phyloP scores from a whole-genome alignment of 2,329 filamentous ascomycete genomes.

The Penicillium sp. region DNA sequence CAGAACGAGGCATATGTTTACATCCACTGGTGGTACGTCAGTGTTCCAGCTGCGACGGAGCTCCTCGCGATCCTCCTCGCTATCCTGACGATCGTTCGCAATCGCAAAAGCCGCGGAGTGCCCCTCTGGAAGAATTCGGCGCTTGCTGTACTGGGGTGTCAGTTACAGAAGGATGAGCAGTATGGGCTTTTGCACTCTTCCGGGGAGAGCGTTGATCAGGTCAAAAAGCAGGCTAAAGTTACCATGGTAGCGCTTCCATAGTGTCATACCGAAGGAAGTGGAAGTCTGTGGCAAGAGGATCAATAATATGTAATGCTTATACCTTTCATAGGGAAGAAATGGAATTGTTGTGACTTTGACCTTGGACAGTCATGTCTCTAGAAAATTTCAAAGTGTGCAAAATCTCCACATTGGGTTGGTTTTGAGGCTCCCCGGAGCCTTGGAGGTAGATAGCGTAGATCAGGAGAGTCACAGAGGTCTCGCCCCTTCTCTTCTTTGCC shows the following conservation, averaged over 20 bases:
- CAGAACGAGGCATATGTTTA: constrained; percentile 12
- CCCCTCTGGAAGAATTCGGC: constrained; percentile 20
- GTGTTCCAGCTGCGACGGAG: constrained; percentile 15
- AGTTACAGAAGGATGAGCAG: constrained; percentile 3
- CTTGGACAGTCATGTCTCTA: too few relatives aligned
- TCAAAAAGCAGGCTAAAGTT: constrained; percentile 9
- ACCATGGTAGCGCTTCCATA: constrained; percentile 12
- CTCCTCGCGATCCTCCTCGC: constrained; percentile 13
- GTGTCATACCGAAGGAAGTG: neutral
- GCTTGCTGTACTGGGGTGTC: constrained; percentile 18
- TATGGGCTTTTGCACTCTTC: constrained; percentile 9
- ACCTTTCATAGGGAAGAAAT: neutral
- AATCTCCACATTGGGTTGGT: too few relatives aligned
- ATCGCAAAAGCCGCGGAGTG: constrained; percentile 12
- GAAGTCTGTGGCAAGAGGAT: neutral
- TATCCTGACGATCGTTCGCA: constrained; percentile 14
- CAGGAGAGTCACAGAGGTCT: too few relatives aligned
- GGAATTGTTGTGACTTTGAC: too few relatives aligned
- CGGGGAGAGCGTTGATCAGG: constrained; percentile 7
- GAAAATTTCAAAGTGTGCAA: too few relatives aligned
- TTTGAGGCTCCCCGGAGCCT: too few relatives aligned
- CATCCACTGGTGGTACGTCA: constrained; percentile 17
- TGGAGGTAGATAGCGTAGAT: too few relatives aligned
- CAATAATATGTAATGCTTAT: neutral
- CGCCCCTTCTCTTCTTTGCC: too few relatives aligned